Conservation (phyloP, 2,329 filamentous ascomycete species). For the Pseudonectria foliicola region DNA sequence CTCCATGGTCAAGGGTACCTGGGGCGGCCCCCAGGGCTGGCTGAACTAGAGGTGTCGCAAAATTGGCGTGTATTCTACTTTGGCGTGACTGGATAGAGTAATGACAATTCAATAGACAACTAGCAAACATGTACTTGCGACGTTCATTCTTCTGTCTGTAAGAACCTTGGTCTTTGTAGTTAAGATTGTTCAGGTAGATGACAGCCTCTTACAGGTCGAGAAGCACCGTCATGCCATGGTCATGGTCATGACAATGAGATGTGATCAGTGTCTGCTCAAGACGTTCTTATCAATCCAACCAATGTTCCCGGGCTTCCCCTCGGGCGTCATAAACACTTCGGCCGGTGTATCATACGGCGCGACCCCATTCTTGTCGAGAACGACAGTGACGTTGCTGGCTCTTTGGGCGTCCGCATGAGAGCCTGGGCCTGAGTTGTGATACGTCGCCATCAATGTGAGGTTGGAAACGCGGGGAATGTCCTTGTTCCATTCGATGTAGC, state of each 20-base stretch:
- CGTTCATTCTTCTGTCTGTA: too few relatives aligned
- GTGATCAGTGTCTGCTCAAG: too few relatives aligned
- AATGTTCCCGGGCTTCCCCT: slow-evolving; percentile 7
- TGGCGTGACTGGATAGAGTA: too few relatives aligned
- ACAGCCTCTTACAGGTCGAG: too few relatives aligned
- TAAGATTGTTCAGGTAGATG: too few relatives aligned
- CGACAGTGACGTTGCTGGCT: slow-evolving; percentile 32
- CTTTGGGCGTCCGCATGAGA: slow-evolving; percentile 42
- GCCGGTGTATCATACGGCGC: slow-evolving; percentile 16
- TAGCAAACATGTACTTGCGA: too few relatives aligned
- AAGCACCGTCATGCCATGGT: too few relatives aligned
- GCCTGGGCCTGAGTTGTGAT: slow-evolving; percentile 43
- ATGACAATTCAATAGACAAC: too few relatives aligned
- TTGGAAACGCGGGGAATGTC: slow-evolving; percentile 25
- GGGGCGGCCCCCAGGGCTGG: slow-evolving; percentile 54
- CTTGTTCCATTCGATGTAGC: slow-evolving; percentile 36
- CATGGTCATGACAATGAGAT: too few relatives aligned
- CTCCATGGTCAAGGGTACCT: slow-evolving; percentile 54
- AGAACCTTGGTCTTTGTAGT: too few relatives aligned
- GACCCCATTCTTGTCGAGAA: slow-evolving; percentile 33
- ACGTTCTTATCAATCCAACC: slow-evolving; percentile 9
- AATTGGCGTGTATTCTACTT: too few relatives aligned
- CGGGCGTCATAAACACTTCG: slow-evolving; percentile 13
- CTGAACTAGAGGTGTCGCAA: slow-evolving; percentile 1
- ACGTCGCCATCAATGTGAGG: slow-evolving; percentile 51